These are phyloP conservation scores for Dianthus caryophyllus DNA, from an alignment of 148 eudicot genomes.

Conservation along the genomic window DNA sequence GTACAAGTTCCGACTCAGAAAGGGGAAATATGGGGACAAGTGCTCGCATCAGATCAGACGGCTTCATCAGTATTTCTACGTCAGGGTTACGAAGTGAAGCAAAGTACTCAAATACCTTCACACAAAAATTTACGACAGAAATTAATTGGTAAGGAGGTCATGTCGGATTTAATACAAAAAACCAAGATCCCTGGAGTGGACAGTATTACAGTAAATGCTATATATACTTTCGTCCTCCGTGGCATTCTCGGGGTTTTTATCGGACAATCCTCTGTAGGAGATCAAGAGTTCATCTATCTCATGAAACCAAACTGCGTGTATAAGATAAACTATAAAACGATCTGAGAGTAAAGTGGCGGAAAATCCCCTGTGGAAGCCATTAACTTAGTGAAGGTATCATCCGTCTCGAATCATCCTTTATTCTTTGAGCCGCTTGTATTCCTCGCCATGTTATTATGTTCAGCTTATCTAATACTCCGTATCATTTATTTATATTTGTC, in stretches of 20 bases:
- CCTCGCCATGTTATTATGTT: no score
- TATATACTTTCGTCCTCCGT: constrained; percentile 6
- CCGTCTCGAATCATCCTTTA: no score
- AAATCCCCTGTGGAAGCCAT: no score
- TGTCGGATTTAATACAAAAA: no score
- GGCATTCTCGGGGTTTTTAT: neutral
- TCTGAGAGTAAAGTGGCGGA: neutral
- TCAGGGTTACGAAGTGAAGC: constrained; percentile 39
- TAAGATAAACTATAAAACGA: neutral
- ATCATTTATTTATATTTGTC: no score
- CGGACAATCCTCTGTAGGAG: constrained; percentile 9
- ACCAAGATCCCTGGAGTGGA: no score
- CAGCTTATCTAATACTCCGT: no score
- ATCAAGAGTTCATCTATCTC: no score
- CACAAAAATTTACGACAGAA: neutral
- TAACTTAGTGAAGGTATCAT: no score
- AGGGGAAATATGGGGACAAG: constrained; percentile 69
- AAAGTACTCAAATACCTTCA: constrained; percentile 55
- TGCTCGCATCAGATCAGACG: constrained; percentile 71
- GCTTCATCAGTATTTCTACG: constrained; percentile 57
- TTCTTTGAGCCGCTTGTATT: no score
- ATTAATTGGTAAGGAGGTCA: no score
- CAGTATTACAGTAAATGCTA: constrained; percentile 3
- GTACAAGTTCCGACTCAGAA: constrained; percentile 52
- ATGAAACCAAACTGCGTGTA: no score